Evolutionary conservation across 2,329 filamentous ascomycete genomes (phyloP).

Genomic region (Alternaria sp.): DNA sequence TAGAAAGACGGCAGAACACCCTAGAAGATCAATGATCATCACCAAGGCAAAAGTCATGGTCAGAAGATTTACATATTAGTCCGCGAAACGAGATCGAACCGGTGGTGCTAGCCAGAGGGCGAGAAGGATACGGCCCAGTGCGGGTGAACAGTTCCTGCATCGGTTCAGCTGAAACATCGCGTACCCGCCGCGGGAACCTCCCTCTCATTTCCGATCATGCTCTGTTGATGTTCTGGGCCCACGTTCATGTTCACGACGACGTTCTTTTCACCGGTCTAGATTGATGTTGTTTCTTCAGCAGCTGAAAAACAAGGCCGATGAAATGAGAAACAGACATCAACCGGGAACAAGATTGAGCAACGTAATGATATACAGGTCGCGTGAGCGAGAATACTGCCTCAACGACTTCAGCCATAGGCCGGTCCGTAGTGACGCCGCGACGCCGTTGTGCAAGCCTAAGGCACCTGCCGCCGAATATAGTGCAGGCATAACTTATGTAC

Average conservation of each 20-base stretch:
- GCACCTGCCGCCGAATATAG: neutral
- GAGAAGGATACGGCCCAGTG: neutral
- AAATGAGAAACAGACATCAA: neutral
- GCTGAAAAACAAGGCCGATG: neutral
- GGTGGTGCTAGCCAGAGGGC: neutral
- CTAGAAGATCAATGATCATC: neutral
- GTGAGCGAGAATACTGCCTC: neutral
- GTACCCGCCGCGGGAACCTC: neutral
- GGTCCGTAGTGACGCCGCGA: conserved; percentile 7
- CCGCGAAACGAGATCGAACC: neutral
- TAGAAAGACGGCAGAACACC: neutral
- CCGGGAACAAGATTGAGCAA: neutral
- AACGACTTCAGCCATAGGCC: neutral
- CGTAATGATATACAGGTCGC: neutral
- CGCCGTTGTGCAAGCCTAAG: conserved; percentile 1
- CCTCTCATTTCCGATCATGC: neutral
- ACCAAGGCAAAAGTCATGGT: neutral
- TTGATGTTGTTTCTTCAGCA: neutral
- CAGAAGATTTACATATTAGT: neutral
- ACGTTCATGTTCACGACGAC: neutral
- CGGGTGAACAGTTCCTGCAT: neutral
- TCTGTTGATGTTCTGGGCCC: neutral
- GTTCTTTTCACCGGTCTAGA: neutral
- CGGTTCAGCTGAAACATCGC: neutral
- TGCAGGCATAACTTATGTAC: conserved; percentile 12